Conservation (phyloP, 305 asterid genomes). For the Caryopteris hybrid region DNA sequence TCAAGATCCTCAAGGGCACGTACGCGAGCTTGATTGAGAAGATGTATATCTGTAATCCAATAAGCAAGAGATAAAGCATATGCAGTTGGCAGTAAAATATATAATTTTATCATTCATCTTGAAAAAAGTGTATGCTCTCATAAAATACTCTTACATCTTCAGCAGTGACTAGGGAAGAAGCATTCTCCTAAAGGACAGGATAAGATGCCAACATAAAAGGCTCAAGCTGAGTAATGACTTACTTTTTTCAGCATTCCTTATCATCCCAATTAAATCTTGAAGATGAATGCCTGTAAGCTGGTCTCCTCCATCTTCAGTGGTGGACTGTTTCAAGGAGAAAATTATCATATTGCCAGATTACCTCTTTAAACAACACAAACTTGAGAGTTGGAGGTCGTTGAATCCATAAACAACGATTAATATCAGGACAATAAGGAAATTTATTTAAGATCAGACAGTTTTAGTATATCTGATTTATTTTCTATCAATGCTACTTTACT, state of each 20-base stretch:
- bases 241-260: constrained; percentile 87
- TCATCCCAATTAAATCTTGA: constrained; percentile 79
- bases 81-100: constrained; percentile 9
- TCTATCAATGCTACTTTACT: background rate
- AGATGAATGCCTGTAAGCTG: constrained; percentile 47
- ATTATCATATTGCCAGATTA: constrained; percentile 25
- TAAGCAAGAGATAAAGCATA: constrained; percentile 13
- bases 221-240: constrained; percentile 24
- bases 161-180: background rate
- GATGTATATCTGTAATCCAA: constrained; percentile 60
- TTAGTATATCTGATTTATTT: background rate
- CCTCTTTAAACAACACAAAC: constrained; percentile 3
- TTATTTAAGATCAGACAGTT: background rate
- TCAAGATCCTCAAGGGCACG: constrained; percentile 76
- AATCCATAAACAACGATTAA: background rate
- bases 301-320: constrained; percentile 42
- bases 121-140: background rate
- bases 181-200: background rate
- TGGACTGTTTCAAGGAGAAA: constrained; percentile 51
- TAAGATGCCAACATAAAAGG: background rate
- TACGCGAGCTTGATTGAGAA: constrained; percentile 81
- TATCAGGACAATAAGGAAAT: background rate
- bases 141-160: background rate
- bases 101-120: background rate
- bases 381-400: background rate